Evolutionary conservation across 192 early-diverging fungal species (phyloP).

Genomic region (Mortierella hygrophila): DNA sequence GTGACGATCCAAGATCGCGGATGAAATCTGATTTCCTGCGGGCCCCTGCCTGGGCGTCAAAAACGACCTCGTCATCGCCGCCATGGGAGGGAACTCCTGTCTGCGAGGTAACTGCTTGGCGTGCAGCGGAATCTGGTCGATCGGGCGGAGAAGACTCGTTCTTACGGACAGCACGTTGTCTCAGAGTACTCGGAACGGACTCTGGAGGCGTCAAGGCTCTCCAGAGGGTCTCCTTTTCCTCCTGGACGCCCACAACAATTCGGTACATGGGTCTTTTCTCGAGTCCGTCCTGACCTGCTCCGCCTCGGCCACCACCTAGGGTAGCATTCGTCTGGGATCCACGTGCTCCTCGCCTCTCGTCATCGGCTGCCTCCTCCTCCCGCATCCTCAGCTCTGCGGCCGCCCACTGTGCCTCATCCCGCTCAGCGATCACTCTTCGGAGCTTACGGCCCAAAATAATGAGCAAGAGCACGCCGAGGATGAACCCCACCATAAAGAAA

Average conservation of each 20-base stretch:
- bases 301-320: neutral
- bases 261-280: constrained; percentile 46
- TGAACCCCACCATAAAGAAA: constrained; percentile 38
- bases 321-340: neutral
- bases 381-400: constrained; percentile 17
- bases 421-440: constrained; percentile 9
- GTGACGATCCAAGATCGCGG: constrained; percentile 30
- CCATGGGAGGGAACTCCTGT: neutral
- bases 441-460: constrained; percentile 20
- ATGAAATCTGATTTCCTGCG: constrained; percentile 31
- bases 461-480: constrained; percentile 20
- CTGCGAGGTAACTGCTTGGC: neutral
- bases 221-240: neutral
- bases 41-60: neutral
- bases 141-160: neutral
- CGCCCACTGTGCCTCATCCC: constrained; percentile 10
- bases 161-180: constrained; percentile 1
- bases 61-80: neutral
- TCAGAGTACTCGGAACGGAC: neutral
- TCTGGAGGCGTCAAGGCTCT: neutral
- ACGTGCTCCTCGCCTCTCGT: constrained; percentile 35
- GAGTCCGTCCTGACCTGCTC: neutral
- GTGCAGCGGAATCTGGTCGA: neutral
- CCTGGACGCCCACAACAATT: constrained; percentile 30
- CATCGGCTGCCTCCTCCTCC: constrained; percentile 31